Evolutionary conservation across 257 asterid species (phyloP), one percentile per base, ranked within the genome.

Genomic region (Plantago elongata): DNA sequence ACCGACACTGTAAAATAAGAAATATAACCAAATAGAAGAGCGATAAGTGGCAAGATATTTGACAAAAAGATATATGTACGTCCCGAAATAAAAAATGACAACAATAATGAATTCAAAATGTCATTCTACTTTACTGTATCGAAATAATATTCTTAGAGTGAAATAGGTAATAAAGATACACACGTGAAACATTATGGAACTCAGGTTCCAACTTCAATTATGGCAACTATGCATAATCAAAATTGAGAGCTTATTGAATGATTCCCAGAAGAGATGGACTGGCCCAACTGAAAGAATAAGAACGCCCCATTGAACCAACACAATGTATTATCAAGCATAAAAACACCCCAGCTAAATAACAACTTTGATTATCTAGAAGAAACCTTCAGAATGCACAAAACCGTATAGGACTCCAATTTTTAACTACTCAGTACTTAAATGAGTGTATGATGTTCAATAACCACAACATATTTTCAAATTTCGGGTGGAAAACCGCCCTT

Each of bases 1-100:
- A 51, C 80, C 84, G 65, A 71, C 71, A 60, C 98, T 92, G 84
- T 70, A 66, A 65, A 78, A 59, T 74, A 72, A 22, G 27, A 22
- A 22, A 22, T 1, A 22, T 22, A 75, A 61, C 30, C 27, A 52
- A 67, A 69, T 27, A 55, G 47, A 65, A 51, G 10, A 54, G 15
- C 40, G 40, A 34, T 66, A 46, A 47, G 54, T 43, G 54, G 51
- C 47, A 65, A 13, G 17, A 38, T 48, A 18, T 47, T 3, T 34
- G 1, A 34, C 8, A 5, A 34, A 34, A 34, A 6, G n/a, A 3
- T 3, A 17, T 12, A 17, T 9, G 54, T 45, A 57, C 56, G 51
- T 62, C 18, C 58, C 45, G 46, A 71, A 61, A 63, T 18, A 16
- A 16, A 29, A 55, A 62, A 44, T 45, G 64, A 45, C 47, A 63